Base-by-base conservation (phyloP, 1,139 yeast genomes). In the Yamadazyma spencermartinsiae region DNA sequence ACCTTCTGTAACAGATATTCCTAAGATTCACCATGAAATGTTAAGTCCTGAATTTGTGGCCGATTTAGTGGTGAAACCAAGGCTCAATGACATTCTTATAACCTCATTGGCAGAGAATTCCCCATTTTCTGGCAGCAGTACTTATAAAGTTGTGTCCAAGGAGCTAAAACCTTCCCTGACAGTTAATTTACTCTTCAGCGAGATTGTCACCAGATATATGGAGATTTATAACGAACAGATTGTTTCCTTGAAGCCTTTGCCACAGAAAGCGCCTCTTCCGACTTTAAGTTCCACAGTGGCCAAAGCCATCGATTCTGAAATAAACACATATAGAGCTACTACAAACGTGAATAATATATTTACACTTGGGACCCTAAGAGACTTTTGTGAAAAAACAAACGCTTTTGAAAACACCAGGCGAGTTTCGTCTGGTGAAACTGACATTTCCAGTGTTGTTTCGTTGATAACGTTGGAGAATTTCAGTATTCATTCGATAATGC, bases 1-100 rank as follows among this genome's bases (percentile, higher is more conserved):
- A 42, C 66, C 66, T n/a, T 36, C 17, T 2, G 36, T 50, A 20
- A 42, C 46, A 2, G 27, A 47, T 13, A 36, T 52, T 1, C 42
- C 45, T 4, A 61, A 56, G 41, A 45, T 55, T 31, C 60, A 61
- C 41, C 55, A 56, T 37, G 65, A 68, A 26, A 66, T 72, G 33
- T 46, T 56, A 15, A 52, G 58, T 34, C 76, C 77, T 1, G 63
- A 63, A 33, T 54, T 56, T 18, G 55, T 65, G 8, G 62, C 66
- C 3, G 75, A 70, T 42, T 42, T 66, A 14, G 44, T 65, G n/a
- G 47, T 61, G 2, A 52, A 49, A 11, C 61, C 66, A 0, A 46
- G 41, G 2, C 42, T 51, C 27, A 65, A 56, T 34, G 74, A 71
- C 38, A 42, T 59, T 7, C 42, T 69, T 38, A 50, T 58, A 10